A percentile compares a stretch with the other conserved stretches of the same genome.
These are phyloP conservation scores for Mortierella sp. DNA, from an alignment of 371 early-diverging fungal species.

Conservation along the genomic window DNA sequence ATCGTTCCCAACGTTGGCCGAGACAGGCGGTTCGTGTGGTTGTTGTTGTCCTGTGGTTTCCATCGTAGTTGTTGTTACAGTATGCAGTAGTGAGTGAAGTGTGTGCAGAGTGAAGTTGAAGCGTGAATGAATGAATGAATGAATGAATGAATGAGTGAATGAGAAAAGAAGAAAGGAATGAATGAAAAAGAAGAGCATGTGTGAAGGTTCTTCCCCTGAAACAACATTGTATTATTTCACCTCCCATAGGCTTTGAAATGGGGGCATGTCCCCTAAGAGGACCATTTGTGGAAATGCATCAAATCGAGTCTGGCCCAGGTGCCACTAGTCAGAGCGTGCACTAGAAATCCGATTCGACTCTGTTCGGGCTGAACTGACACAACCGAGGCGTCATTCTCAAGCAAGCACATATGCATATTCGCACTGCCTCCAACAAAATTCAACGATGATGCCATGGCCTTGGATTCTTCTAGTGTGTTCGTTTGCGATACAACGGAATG, in stretches of 20 bases:
- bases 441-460: neutral
- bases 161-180: neutral
- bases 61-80: neutral
- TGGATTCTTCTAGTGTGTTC: neutral
- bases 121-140: neutral
- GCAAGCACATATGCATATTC: neutral
- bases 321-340: neutral
- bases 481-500: neutral
- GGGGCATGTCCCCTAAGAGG: neutral
- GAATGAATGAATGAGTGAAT: neutral
- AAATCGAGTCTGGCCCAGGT: neutral
- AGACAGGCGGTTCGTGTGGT: neutral
- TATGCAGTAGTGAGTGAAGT: neutral
- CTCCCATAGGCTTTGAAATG: too few species aligned
- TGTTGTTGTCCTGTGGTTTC: neutral
- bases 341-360: too few species aligned
- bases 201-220: too few species aligned
- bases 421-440: neutral
- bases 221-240: too few species aligned
- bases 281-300: too few species aligned
- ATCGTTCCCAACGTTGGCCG: neutral
- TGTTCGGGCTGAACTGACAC: neutral
- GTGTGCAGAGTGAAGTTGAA: neutral
- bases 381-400: neutral
- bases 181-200: neutral